Evolutionary conservation across 768 basidiomycete species (phyloP), one percentile per base, ranked within the genome.

Genomic region (Tylopilus plumbeoviolaceoides): DNA sequence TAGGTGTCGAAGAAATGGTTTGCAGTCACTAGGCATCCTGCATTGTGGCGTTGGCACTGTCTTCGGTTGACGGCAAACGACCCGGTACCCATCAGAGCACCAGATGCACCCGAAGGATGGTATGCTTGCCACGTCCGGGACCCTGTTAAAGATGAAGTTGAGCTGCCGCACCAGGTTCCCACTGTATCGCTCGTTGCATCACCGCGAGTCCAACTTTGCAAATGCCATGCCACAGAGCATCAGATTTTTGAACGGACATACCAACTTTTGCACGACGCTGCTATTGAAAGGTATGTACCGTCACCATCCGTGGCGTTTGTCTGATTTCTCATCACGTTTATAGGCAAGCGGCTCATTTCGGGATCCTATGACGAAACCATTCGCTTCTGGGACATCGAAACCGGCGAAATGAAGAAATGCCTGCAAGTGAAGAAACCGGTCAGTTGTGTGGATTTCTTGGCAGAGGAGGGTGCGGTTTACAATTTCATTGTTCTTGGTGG

Each of bases 321-420:
- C 31, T 49, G 35, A 59, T 25, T 49, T 14, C 2, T 38, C n/a
- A 1, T n/a, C 43, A 23, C 43, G 7, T 31, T 40, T 38, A 46
- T 51, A 68, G 89, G 88, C 17, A 87, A 91, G 61, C 75, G 87
- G 9, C 74, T 95, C 39, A 91, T 95, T 58, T 91, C 88, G 58
- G 93, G 93, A 15, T 89, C 87, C 25, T 93, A 94, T 63, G 92
- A 95, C 51, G 92, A 93, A 68, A 91, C 89, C 1, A 94, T 95
- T 55, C 78, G 92, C 12, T 90, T 95, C 70, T 95, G 92, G 93
- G 89, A 94, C 65, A 78, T 95, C 20, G 78, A 76, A 48, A 80
- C 78, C 0, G 82, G 79, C 5, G 78, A 80, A 59, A 72, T 80
- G 72, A 85, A 85, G 70, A 89, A 87, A 61, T 90, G 87, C 59